phyloP scores from a whole-genome alignment of 805 yeast genomes.

The Cyberlindnera meyerae region DNA sequence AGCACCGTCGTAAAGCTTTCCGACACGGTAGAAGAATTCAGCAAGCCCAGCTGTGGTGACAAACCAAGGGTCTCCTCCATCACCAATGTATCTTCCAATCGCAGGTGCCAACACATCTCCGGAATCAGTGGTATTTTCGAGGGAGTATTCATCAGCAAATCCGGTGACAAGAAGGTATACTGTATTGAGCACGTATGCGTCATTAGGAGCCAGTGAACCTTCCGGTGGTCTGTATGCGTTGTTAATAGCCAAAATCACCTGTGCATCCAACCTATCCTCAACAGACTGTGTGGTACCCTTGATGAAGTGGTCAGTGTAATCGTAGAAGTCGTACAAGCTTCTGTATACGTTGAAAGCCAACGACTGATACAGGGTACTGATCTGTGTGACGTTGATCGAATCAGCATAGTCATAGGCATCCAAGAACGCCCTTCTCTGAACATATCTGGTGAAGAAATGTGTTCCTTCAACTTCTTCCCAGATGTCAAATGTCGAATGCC shows the following conservation, averaged over 20 bases:
- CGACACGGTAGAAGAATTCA: constrained; percentile 3
- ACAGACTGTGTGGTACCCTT: constrained; percentile 1
- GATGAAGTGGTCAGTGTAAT: constrained; percentile 3
- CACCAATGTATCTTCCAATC: constrained; percentile 4
- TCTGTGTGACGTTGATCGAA: background rate
- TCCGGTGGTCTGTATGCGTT: constrained; percentile 1
- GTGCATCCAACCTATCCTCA: background rate
- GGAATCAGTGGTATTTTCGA: background rate
- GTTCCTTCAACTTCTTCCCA: constrained; percentile 6
- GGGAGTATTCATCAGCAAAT: constrained; percentile 1
- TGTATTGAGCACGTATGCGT: constrained; percentile 3
- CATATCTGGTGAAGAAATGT: constrained; percentile 5
- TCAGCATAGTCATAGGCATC: constrained; percentile 1
- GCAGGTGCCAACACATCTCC: constrained; percentile 1
- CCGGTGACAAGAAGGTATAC: constrained; percentile 2
- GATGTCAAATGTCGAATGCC: constrained; percentile 1
- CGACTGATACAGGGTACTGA: too few species aligned
- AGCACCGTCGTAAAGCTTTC: background rate
- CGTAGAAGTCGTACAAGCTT: constrained; percentile 2
- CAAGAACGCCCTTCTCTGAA: constrained; percentile 5
- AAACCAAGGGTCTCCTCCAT: constrained; percentile 5
- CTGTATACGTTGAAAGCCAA: background rate
- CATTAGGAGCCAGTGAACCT: constrained; percentile 1
- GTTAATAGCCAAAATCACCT: constrained; percentile 2
- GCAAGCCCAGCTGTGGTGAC: constrained; percentile 3